Base-by-base conservation (phyloP, 2,329 filamentous ascomycete species). In the Capronia epimyces region DNA sequence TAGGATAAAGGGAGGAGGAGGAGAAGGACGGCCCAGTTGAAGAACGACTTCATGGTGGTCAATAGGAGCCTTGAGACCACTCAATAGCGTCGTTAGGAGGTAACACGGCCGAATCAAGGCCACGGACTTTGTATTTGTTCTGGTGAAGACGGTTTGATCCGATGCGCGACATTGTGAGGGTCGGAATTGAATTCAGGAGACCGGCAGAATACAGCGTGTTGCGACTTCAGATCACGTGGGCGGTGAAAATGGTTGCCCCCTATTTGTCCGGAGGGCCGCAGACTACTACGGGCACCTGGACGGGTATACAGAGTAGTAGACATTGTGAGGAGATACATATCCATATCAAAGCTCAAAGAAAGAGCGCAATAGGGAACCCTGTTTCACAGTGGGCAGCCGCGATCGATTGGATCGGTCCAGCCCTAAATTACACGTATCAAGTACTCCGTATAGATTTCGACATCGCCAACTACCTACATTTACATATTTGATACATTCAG, bases 1-100 rank as follows among this genome's bases (percentile, higher is more conserved):
- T 73, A 71, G 34, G 74, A 65, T 34, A 73, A 57, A 46, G 69
- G 65, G 22, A 62, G 41, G 40, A 66, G 57, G 29, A 70, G 57
- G 22, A 69, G 58, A 6, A 71, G 61, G 20, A 70, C 55, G 34
- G 43, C 43, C 25, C 49, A 25, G 16, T 42, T 46, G 24, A 53
- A 43, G 25, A 52, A 24, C 10, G 51, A 46, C 47, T 47, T 57
- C 55, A 57, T 57, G 18, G 41, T 43, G 51, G 29, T 60, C 53
- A 59, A 56, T 52, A 62, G 22, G 24, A 20, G n/a, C 20, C 12
- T 29, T 39, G 42, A 44, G 37, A 49, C 42, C 47, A 22, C n/a
- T 25, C 15, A 16, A n/a, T 22, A 16, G 3, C 27, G 31, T 29
- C 31, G 13, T 21, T 24, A 32, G 36, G 12, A 42, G 13, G n/a